Percentiles rank a stretch among this genome's conserved stretches.
These are phyloP conservation scores for Colletotrichum sp. DNA, from an alignment of 2,329 filamentous ascomycete genomes.

Conservation along the genomic window DNA sequence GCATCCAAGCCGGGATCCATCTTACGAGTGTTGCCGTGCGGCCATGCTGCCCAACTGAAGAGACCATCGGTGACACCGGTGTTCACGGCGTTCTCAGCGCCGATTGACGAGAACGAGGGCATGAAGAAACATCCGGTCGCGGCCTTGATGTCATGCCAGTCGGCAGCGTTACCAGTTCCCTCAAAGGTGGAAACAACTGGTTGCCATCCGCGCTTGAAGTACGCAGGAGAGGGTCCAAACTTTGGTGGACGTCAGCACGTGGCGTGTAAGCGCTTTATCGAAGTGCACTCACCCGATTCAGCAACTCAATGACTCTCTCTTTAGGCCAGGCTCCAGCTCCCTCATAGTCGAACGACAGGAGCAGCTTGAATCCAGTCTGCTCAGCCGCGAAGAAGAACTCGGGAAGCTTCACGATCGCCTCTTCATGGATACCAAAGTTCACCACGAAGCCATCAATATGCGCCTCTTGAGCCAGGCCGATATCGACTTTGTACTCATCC, in stretches of 20 bases:
- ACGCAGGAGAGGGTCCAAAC: conserved; percentile 8
- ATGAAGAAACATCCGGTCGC: conserved; percentile 45
- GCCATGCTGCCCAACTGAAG: conserved; percentile 44
- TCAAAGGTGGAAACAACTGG: conserved; percentile 49
- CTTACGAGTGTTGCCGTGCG: conserved; percentile 25
- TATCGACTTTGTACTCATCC: conserved; percentile 16
- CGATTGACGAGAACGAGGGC: conserved; percentile 47
- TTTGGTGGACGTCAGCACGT: not conserved
- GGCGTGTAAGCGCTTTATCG: not conserved
- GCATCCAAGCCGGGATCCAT: conserved; percentile 24
- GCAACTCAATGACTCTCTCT: conserved; percentile 2
- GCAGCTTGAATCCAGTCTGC: conserved; percentile 18
- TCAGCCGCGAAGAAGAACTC: conserved; percentile 15
- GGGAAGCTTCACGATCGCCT: conserved; percentile 16
- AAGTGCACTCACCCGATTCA: not conserved
- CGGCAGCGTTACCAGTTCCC: conserved; percentile 41
- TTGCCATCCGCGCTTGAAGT: conserved; percentile 27
- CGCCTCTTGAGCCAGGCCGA: conserved; percentile 13
- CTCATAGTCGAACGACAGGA: conserved; percentile 19
- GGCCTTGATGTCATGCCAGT: conserved; percentile 49
- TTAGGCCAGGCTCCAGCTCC: conserved; percentile 17
- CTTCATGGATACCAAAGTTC: conserved; percentile 19
- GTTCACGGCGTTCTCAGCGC: conserved; percentile 28
- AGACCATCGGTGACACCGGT: conserved; percentile 34
- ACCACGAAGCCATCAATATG: conserved; percentile 19